Conservation (phyloP, 495 filamentous ascomycete genomes). For the Letharia columbiana region DNA sequence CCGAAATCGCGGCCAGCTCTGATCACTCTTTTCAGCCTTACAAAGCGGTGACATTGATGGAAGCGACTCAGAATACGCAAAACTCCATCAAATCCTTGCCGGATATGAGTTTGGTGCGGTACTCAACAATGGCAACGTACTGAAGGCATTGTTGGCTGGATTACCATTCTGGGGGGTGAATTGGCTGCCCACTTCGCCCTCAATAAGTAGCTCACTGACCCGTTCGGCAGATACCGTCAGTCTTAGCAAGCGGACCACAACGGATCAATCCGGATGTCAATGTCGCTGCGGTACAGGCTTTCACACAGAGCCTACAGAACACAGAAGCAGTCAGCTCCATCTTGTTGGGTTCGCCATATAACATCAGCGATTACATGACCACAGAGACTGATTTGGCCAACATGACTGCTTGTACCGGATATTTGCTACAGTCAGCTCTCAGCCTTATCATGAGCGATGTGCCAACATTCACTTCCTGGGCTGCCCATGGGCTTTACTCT, state of each 20-base stretch:
- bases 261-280: background rate
- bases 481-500: background rate
- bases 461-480: slow-evolving; percentile 9
- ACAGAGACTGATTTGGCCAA: background rate
- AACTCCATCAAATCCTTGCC: background rate
- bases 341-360: background rate
- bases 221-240: background rate
- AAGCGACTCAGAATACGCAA: background rate
- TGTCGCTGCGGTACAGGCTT: background rate
- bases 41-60: background rate
- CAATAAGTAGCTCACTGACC: background rate
- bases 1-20: background rate
- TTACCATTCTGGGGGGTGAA: slow-evolving; percentile 9
- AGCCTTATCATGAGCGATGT: background rate
- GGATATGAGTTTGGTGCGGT: background rate
- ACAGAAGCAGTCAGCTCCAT: background rate
- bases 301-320: slow-evolving; percentile 3
- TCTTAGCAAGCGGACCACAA: background rate
- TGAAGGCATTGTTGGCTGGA: slow-evolving; percentile 3
- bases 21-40: background rate
- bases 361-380: background rate
- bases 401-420: background rate
- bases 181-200: background rate
- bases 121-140: slow-evolving; percentile 1
- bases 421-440: background rate